phyloP scores from a whole-genome alignment of 805 yeast genomes.

The Schwanniomyces yamadae region DNA sequence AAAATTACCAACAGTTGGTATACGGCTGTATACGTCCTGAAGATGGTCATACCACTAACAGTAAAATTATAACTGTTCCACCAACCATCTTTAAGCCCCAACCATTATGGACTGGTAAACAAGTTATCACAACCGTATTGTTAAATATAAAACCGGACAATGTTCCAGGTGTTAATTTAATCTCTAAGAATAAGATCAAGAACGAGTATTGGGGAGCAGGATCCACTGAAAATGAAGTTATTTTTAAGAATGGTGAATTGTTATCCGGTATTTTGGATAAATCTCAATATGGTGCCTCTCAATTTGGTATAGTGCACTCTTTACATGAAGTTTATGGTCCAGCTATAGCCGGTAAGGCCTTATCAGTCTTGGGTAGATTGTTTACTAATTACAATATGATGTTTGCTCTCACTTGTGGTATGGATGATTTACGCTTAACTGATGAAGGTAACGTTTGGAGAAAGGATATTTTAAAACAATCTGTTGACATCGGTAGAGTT shows the following conservation, averaged over 20 bases:
- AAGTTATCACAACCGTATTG: slow-evolving; percentile 87
- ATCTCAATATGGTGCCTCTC: slow-evolving; percentile 97
- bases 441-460: slow-evolving; percentile 90
- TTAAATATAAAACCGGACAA: slow-evolving; percentile 81
- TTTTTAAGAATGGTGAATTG: slow-evolving; percentile 83
- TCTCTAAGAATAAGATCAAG: slow-evolving; percentile 84
- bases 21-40: slow-evolving; percentile 96
- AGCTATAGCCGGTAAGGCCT: slow-evolving; percentile 79
- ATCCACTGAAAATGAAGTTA: slow-evolving; percentile 81
- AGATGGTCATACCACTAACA: slow-evolving; percentile 86
- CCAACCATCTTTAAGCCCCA: slow-evolving; percentile 87
- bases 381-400: slow-evolving; percentile 91
- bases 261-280: slow-evolving; percentile 93
- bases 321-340: slow-evolving; percentile 96
- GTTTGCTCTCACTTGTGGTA: slow-evolving; percentile 98
- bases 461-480: slow-evolving; percentile 71
- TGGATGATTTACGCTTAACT: slow-evolving; percentile 96
- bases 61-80: slow-evolving; percentile 70
- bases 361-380: slow-evolving; percentile 90
- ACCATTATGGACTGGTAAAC: slow-evolving; percentile 98
- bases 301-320: slow-evolving; percentile 95
- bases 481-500: slow-evolving; percentile 79
- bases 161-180: slow-evolving; percentile 89
- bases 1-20: slow-evolving; percentile 87
- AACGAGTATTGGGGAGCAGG: slow-evolving; percentile 91